These are phyloP conservation scores for Hygrophoropsis aurantiaca DNA, from an alignment of 768 basidiomycete species.

Conservation along the genomic window DNA sequence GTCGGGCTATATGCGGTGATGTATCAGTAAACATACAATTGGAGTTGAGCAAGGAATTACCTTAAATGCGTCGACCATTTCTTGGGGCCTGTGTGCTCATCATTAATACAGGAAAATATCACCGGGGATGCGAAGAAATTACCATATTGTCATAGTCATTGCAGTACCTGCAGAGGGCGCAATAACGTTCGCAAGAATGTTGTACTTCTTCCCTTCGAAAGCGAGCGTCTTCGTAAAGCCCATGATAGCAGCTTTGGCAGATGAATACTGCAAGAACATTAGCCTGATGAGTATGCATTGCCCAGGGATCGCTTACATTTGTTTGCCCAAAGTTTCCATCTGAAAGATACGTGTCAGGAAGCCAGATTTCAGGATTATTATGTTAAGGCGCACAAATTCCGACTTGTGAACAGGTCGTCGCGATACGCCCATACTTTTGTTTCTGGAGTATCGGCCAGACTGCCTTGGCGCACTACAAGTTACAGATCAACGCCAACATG, in stretches of 20 bases:
- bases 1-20: slow-evolving; percentile 59
- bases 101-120: neutral
- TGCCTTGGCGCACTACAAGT: slow-evolving; percentile 79
- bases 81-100: slow-evolving; percentile 59
- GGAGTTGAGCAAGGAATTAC: slow-evolving; percentile 30
- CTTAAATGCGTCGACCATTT: slow-evolving; percentile 90
- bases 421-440: slow-evolving; percentile 94
- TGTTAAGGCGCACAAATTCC: slow-evolving; percentile 75
- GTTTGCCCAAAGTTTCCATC: slow-evolving; percentile 96
- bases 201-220: slow-evolving; percentile 89
- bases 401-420: slow-evolving; percentile 91
- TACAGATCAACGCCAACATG: too few relatives aligned
- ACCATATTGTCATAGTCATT: slow-evolving; percentile 87
- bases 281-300: neutral
- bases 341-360: slow-evolving; percentile 25
- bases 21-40: neutral
- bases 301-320: slow-evolving; percentile 49
- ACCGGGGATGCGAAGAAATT: slow-evolving; percentile 14
- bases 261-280: slow-evolving; percentile 60
- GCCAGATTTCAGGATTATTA: neutral
- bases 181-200: slow-evolving; percentile 85
- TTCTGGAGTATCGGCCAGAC: slow-evolving; percentile 97
- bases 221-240: slow-evolving; percentile 88
- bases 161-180: slow-evolving; percentile 89
- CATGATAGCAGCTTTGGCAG: slow-evolving; percentile 91